phyloP scores from a whole-genome alignment of 192 early-diverging fungal species.

The Coemansia sp. region DNA sequence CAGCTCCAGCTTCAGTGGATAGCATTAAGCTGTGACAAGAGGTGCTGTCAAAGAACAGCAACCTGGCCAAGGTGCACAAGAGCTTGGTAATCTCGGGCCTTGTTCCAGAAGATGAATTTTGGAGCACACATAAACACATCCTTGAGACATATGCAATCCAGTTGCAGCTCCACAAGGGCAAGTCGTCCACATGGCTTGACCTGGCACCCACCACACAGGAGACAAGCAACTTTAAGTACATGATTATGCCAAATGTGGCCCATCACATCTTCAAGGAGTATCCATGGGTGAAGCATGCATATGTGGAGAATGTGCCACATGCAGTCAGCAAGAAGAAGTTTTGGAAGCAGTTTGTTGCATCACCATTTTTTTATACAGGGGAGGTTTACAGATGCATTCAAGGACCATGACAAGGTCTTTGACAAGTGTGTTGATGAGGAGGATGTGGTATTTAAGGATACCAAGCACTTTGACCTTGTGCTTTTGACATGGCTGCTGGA shows the following conservation, averaged over 20 bases:
- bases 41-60: constrained; percentile 65
- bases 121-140: constrained; percentile 72
- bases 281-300: constrained; percentile 82
- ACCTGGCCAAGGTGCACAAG: constrained; percentile 68
- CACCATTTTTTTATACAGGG: constrained; percentile 85
- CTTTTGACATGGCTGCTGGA: constrained; percentile 70
- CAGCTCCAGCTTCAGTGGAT: constrained; percentile 52
- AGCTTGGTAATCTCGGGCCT: constrained; percentile 73
- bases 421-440: constrained; percentile 74
- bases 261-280: constrained; percentile 87
- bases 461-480: constrained; percentile 55
- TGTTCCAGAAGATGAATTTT: constrained; percentile 93
- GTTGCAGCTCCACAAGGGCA: constrained; percentile 76
- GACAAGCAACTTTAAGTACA: constrained; percentile 78
- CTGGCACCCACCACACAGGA: constrained; percentile 66
- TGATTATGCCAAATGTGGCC: constrained; percentile 85
- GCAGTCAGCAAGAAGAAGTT: constrained; percentile 73
- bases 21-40: constrained; percentile 60
- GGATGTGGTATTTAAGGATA: constrained; percentile 55
- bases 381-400: constrained; percentile 53
- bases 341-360: constrained; percentile 83
- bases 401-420: constrained; percentile 70
- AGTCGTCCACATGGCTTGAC: constrained; percentile 70
- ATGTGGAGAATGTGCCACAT: constrained; percentile 78
- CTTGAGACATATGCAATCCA: constrained; percentile 70